phyloP scores from a whole-genome alignment of 2,329 filamentous ascomycete species.

The Stemphylium beticola region DNA sequence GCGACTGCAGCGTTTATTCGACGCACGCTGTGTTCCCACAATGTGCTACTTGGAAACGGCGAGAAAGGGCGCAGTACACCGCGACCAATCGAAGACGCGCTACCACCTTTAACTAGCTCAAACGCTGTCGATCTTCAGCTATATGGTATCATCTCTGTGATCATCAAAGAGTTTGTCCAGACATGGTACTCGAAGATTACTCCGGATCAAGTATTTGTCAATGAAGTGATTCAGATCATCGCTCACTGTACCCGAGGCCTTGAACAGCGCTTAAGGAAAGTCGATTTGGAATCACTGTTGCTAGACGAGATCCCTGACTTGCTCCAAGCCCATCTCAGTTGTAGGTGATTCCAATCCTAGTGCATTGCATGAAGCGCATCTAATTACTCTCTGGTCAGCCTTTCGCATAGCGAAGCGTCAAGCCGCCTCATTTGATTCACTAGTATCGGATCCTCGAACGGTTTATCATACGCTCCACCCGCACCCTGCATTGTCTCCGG shows the following conservation, averaged over 20 bases:
- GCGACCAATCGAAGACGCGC: constrained; percentile 75
- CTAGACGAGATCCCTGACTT: constrained; percentile 88
- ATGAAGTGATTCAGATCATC: constrained; percentile 86
- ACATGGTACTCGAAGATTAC: constrained; percentile 95
- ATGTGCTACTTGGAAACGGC: constrained; percentile 54
- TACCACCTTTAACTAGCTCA: constrained; percentile 91
- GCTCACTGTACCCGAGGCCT: constrained; percentile 88
- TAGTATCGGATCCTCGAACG: constrained; percentile 67
- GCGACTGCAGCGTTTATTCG: constrained; percentile 83
- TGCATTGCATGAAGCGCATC: constrained; percentile 24
- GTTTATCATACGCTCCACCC: constrained; percentile 86
- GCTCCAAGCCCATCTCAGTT: constrained; percentile 77
- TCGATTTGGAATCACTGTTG: constrained; percentile 82
- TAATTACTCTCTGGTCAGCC: constrained; percentile 58
- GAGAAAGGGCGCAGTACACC: constrained; percentile 64
- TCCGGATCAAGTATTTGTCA: constrained; percentile 83
- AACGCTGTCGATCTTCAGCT: constrained; percentile 93
- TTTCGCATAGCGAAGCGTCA: constrained; percentile 71
- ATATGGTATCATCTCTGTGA: constrained; percentile 88
- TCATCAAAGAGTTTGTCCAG: constrained; percentile 88
- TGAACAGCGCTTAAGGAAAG: constrained; percentile 81
- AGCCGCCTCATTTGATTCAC: constrained; percentile 62
- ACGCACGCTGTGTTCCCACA: constrained; percentile 79
- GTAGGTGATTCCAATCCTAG: constrained; percentile 58
- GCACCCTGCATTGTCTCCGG: constrained; percentile 78